These are phyloP conservation scores for Phylloporus arenicola DNA, from an alignment of 768 basidiomycete genomes.

Conservation along the genomic window DNA sequence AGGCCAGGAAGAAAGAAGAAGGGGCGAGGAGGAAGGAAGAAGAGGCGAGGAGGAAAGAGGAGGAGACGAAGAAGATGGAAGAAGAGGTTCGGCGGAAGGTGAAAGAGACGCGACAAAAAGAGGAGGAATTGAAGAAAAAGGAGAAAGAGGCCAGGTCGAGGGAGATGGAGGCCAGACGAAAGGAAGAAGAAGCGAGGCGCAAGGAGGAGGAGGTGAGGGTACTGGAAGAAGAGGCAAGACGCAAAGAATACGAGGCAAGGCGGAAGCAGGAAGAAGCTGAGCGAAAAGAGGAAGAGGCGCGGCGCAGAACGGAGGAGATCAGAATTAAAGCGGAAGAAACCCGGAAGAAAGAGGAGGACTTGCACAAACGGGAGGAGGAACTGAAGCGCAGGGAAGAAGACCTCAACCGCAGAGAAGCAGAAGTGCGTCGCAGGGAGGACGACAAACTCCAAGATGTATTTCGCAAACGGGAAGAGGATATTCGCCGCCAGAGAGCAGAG, in stretches of 20 bases:
- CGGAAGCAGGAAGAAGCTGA: conserved; percentile 26
- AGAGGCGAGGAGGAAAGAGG: conserved; percentile 24
- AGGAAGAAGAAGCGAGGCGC: conserved; percentile 27
- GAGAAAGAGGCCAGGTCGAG: conserved; percentile 26
- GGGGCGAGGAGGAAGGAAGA: conserved; percentile 29
- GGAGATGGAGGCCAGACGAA: conserved; percentile 24
- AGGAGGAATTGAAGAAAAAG: conserved; percentile 16
- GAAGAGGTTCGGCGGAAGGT: conserved; percentile 14
- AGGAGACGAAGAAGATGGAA: conserved; percentile 20
- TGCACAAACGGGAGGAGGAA: conserved; percentile 25
- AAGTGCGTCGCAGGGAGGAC: conserved; percentile 27
- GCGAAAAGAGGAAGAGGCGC: conserved; percentile 26
- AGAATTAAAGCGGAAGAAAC: conserved; percentile 20
- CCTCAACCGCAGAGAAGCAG: conserved; percentile 26
- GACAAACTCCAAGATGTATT: conserved; percentile 26
- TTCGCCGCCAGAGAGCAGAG: conserved; percentile 24
- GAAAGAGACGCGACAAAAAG: conserved; percentile 21
- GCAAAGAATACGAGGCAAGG: conserved; percentile 26
- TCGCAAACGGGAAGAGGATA: conserved; percentile 30
- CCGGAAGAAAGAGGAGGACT: conserved; percentile 23
- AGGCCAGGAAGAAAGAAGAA: conserved; percentile 18
- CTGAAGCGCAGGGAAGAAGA: conserved; percentile 30
- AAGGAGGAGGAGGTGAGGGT: conserved; percentile 22
- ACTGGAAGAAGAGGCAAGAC: conserved; percentile 26
- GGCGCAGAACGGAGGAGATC: conserved; percentile 24